A percentile compares a stretch with the other conserved stretches of the same genome.
These are phyloP conservation scores for Acanthamoeba sp. DNA, from an alignment of 208 protist species.

Conservation along the genomic window DNA sequence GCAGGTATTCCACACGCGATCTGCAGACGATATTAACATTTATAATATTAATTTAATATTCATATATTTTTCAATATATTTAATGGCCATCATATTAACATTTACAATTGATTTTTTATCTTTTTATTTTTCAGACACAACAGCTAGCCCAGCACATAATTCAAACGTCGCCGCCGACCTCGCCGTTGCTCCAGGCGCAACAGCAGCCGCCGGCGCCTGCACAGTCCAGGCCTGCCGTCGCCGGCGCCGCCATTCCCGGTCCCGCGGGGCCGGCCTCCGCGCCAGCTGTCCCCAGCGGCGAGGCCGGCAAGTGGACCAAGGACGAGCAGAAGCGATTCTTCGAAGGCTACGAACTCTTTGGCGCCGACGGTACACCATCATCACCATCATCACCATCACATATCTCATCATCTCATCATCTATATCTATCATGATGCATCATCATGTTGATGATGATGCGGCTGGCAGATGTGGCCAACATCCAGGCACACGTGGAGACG, in stretches of 20 bases:
- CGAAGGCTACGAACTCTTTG: slow-evolving; percentile 1
- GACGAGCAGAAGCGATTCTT: slow-evolving; percentile 2
- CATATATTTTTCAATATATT: background rate
- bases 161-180: background rate
- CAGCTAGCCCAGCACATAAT: slow-evolving; percentile 29
- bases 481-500: background rate
- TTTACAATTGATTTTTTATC: background rate
- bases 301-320: background rate
- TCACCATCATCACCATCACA: too few species aligned
- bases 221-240: background rate
- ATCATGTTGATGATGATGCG: background rate
- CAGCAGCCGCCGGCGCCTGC: background rate
- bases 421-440: background rate
- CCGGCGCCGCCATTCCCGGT: too few species aligned
- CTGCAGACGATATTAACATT: too few species aligned
- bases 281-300: background rate
- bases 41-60: background rate
- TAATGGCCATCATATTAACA: too few species aligned
- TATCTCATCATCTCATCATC: too few species aligned
- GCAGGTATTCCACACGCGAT: too few species aligned
- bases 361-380: background rate
- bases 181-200: background rate
- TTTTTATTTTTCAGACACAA: background rate
- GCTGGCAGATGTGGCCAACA: background rate
- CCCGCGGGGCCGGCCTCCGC: background rate